Evolutionary conservation across 768 basidiomycete genomes (phyloP).

Genomic region (Leucosporidium creatinivorum): DNA sequence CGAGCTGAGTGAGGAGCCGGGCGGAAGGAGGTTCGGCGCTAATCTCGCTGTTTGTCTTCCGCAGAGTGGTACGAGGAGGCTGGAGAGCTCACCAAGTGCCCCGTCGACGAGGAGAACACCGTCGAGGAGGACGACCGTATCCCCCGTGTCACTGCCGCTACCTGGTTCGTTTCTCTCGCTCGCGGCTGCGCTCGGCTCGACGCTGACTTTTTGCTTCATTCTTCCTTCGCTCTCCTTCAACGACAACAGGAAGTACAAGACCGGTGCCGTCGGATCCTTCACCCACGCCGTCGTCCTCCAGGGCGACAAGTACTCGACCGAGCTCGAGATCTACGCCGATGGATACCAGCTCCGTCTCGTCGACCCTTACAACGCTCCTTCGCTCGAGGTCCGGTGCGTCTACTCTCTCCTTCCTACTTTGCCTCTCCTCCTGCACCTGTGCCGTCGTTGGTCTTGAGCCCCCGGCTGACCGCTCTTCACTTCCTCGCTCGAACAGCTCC

Average conservation of each 20-base stretch:
- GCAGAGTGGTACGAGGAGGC: conserved; percentile 72
- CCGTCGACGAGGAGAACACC: conserved; percentile 67
- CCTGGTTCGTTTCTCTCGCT: conserved; percentile 50
- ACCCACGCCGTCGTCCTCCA: conserved; percentile 86
- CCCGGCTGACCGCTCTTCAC: no score
- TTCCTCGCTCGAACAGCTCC: background rate
- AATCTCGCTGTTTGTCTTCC: conserved; percentile 27
- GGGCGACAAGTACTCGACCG: conserved; percentile 47
- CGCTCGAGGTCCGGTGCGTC: conserved; percentile 63
- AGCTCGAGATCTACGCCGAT: conserved; percentile 54
- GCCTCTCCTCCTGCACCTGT: no score
- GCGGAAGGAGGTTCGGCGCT: no score
- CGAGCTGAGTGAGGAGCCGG: conserved; percentile 8
- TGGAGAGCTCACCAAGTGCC: conserved; percentile 70
- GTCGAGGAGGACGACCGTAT: conserved; percentile 73
- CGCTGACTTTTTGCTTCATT: no score
- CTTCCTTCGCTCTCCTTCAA: no score
- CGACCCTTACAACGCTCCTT: conserved; percentile 88
- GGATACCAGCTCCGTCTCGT: conserved; percentile 58
- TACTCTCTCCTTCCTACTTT: conserved; percentile 25
- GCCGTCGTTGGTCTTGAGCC: background rate
- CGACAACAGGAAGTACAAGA: conserved; percentile 64
- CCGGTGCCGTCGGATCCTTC: conserved; percentile 86
- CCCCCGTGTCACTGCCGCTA: conserved; percentile 84
- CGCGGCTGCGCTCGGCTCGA: no score